Conservation (phyloP, 768 basidiomycete species). For the Clitopilus hobsonii region DNA sequence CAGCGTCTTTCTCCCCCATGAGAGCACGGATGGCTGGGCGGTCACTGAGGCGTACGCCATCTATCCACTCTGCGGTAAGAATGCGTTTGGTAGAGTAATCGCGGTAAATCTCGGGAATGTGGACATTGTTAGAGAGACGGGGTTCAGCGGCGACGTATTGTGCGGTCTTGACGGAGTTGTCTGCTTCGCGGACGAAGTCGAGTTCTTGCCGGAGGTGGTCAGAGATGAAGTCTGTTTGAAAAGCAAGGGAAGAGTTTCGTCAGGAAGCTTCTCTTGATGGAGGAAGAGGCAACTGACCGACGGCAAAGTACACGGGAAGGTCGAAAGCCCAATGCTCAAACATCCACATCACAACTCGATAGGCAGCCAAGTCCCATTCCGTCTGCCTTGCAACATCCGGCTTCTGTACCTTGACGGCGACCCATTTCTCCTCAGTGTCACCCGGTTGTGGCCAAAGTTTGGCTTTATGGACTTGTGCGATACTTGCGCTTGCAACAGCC, state of each 20-base stretch:
- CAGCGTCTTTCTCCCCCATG: slow-evolving; percentile 44
- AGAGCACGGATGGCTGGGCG: slow-evolving; percentile 48
- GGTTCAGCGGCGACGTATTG: slow-evolving; percentile 68
- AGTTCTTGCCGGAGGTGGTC: slow-evolving; percentile 81
- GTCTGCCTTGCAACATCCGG: slow-evolving; percentile 84
- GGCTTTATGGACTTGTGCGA: slow-evolving; percentile 90
- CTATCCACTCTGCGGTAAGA: slow-evolving; percentile 84
- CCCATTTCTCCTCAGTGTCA: slow-evolving; percentile 52
- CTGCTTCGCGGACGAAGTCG: slow-evolving; percentile 76
- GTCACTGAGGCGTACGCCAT: slow-evolving; percentile 70
- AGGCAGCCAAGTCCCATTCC: slow-evolving; percentile 76
- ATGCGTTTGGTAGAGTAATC: slow-evolving; percentile 73
- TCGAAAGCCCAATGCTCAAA: slow-evolving; percentile 81
- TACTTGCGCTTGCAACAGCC: slow-evolving; percentile 83
- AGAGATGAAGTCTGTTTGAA: slow-evolving; percentile 61
- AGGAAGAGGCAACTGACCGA: slow-evolving; percentile 63
- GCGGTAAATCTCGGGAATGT: slow-evolving; percentile 73
- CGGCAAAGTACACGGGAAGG: slow-evolving; percentile 76
- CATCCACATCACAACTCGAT: slow-evolving; percentile 71
- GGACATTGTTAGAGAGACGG: slow-evolving; percentile 60
- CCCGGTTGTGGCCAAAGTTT: slow-evolving; percentile 38
- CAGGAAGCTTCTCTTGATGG: not conserved
- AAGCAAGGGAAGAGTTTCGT: not conserved
- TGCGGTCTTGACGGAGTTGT: slow-evolving; percentile 70
- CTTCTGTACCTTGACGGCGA: slow-evolving; percentile 94